Percentiles rank a stretch among this genome's conserved stretches.
Conservation (phyloP, 2,329 filamentous ascomycete genomes). For the Neofusicoccum parvum region DNA sequence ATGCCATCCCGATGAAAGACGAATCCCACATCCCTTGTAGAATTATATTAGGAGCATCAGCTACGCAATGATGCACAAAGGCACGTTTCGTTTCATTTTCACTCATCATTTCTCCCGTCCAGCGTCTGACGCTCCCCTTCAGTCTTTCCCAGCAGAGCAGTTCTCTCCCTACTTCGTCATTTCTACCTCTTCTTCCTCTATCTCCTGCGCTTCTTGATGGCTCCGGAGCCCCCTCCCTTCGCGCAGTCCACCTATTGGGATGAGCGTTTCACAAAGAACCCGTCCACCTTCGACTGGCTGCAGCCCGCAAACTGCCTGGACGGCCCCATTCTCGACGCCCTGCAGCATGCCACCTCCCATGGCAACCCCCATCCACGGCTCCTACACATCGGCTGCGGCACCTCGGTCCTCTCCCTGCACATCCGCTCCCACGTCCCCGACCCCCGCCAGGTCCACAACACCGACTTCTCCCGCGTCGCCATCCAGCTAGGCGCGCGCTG, state of each 20-base stretch:
- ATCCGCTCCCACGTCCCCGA: constrained; percentile 35
- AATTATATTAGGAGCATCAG: neutral
- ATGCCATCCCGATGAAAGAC: neutral
- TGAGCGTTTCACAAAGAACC: constrained; percentile 36
- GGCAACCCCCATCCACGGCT: constrained; percentile 27
- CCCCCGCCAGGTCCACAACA: constrained; percentile 38
- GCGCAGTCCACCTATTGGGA: constrained; percentile 42
- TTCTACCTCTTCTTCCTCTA: neutral
- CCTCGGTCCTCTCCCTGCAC: constrained; percentile 40
- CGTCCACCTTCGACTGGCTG: constrained; percentile 43
- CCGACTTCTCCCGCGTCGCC: constrained; percentile 42
- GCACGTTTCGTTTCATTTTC: constrained; percentile 2
- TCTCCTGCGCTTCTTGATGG: constrained; percentile 25
- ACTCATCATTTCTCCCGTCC: neutral
- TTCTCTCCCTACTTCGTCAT: constrained; percentile 1
- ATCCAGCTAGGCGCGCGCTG: constrained; percentile 34
- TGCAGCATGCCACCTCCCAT: constrained; percentile 22
- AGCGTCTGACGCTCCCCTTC: neutral
- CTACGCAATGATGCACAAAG: neutral
- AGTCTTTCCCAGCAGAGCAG: constrained; percentile 4
- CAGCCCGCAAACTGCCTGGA: constrained; percentile 35
- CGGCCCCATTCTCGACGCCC: constrained; percentile 30
- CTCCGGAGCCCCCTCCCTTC: constrained; percentile 34
- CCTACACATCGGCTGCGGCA: constrained; percentile 44
- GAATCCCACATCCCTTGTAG: neutral